Percentiles rank a stretch among this genome's conserved stretches.
Conservation (phyloP, 805 yeast species). For the Tetrapisispora pingtungensis region DNA sequence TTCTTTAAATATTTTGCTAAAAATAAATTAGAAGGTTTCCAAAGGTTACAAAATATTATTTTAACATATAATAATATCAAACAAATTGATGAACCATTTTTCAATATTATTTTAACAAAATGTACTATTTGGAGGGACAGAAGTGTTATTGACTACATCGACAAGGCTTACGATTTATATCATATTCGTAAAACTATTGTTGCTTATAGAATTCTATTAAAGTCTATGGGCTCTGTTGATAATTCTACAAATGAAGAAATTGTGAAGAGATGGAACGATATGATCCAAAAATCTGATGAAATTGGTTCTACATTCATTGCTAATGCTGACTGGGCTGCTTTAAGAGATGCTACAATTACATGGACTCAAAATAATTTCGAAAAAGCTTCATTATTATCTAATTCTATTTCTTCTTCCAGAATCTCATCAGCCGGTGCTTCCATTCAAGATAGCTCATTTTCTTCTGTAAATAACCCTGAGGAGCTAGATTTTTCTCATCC, state of each 20-base stretch:
- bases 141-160: conserved; percentile 52
- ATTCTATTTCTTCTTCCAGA: not conserved
- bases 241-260: conserved; percentile 44
- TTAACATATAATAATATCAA: conserved; percentile 45
- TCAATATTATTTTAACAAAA: conserved; percentile 63
- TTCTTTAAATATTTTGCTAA: conserved; percentile 51
- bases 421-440: not conserved
- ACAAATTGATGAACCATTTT: conserved; percentile 67
- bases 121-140: conserved; percentile 59
- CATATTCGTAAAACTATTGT: conserved; percentile 54
- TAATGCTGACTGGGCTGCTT: conserved; percentile 76
- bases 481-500: conserved; percentile 21
- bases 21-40: conserved; percentile 44
- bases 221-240: conserved; percentile 58
- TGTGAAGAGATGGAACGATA: conserved; percentile 44
- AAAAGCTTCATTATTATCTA: not conserved
- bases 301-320: conserved; percentile 56
- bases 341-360: conserved; percentile 60
- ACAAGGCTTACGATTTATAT: conserved; percentile 48
- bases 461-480: not conserved
- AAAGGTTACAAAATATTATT: conserved; percentile 47
- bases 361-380: conserved; percentile 25
- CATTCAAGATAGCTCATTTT: not conserved
- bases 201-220: conserved; percentile 60
- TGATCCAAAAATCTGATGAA: conserved; percentile 39